Percentiles rank a stretch among this genome's conserved stretches.
Conservation (phyloP, 1,284 basidiomycete species). For the Puccinia hordei region DNA sequence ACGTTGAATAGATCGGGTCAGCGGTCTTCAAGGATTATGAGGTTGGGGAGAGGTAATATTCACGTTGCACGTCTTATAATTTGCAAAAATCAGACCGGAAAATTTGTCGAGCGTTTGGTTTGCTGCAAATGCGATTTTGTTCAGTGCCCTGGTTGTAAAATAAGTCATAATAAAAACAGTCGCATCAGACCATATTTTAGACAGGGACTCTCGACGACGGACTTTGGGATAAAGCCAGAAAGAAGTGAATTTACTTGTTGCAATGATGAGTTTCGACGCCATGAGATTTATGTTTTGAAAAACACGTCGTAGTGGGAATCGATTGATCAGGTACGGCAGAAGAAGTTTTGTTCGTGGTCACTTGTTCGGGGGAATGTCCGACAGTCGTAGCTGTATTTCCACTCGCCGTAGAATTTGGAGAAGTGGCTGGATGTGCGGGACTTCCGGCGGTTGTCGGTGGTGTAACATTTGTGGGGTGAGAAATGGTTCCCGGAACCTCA, state of each 20-base stretch:
- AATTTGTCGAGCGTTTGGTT: conserved; percentile 18
- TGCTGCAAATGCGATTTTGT: conserved; percentile 4
- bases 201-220: neutral
- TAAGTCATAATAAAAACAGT: no score
- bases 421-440: neutral
- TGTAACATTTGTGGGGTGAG: neutral
- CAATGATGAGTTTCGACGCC: conserved; percentile 2
- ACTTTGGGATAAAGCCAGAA: neutral
- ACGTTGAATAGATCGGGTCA: neutral
- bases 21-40: neutral
- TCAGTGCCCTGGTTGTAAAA: neutral
- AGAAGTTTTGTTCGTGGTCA: neutral
- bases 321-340: neutral
- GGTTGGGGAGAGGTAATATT: no score
- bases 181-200: neutral
- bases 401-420: neutral
- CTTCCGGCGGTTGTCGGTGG: neutral
- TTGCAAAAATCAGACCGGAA: neutral
- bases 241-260: neutral
- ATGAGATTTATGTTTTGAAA: neutral
- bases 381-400: neutral
- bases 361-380: neutral
- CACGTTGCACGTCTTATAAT: conserved; percentile 11
- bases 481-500: neutral
- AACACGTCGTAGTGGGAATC: neutral